Percentiles rank a stretch among this genome's conserved stretches.
Evolutionary conservation across 306 rosid species (phyloP).

Genomic region (Glycine tomentella): DNA sequence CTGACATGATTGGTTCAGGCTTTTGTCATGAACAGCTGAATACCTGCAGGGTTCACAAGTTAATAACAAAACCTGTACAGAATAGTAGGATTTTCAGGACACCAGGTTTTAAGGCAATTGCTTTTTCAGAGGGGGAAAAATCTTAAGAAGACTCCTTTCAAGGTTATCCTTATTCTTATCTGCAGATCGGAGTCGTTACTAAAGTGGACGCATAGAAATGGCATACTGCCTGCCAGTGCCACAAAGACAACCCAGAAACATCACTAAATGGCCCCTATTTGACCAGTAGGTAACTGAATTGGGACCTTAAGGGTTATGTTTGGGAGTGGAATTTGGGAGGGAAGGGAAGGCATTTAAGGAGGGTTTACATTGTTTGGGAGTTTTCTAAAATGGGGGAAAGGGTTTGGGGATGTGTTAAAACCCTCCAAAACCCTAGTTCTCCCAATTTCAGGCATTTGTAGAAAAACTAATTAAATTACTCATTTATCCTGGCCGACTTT

Average conservation of each 20-base stretch:
- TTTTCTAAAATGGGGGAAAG: not conserved
- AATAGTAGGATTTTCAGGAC: constrained; percentile 31
- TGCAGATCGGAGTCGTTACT: too few species aligned
- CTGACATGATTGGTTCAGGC: constrained; percentile 74
- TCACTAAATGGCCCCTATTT: not conserved
- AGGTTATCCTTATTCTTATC: too few species aligned
- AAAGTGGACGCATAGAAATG: constrained; percentile 13
- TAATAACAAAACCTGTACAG: constrained; percentile 28
- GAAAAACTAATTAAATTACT: too few species aligned
- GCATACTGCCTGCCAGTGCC: not conserved
- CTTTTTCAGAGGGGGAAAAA: not conserved
- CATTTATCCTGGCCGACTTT: not conserved
- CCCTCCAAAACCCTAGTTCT: too few species aligned
- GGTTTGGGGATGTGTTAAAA: not conserved
- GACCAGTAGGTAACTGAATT: too few species aligned
- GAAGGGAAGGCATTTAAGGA: not conserved
- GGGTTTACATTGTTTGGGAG: not conserved
- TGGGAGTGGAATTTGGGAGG: not conserved
- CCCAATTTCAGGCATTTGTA: not conserved
- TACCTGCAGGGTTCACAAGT: constrained; percentile 50
- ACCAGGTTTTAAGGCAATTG: not conserved
- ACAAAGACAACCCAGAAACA: not conserved
- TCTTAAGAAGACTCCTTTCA: constrained; percentile 34
- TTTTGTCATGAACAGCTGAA: constrained; percentile 62
- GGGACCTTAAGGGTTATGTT: too few species aligned